These are phyloP conservation scores for Piper longum DNA, from an alignment of 164 flowering plant genomes.

Conservation along the genomic window DNA sequence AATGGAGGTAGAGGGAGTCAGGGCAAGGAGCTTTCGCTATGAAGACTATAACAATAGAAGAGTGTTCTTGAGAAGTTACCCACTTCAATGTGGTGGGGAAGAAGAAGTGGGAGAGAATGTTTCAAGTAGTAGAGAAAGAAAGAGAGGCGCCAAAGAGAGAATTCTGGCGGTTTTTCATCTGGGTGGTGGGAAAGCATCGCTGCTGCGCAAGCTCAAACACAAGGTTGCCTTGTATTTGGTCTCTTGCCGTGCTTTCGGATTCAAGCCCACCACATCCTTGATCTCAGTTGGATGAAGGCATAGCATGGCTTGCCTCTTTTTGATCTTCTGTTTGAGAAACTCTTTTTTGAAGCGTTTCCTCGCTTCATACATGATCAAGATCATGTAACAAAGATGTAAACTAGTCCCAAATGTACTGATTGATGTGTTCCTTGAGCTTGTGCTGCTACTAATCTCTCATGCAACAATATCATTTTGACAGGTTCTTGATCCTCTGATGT, in stretches of 20 bases:
- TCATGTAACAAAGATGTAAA: background rate
- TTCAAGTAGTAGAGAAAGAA: conserved; percentile 1
- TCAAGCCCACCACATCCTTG: conserved; percentile 18
- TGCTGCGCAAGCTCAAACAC: conserved; percentile 25
- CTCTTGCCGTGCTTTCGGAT: conserved; percentile 24
- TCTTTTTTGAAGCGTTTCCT: background rate
- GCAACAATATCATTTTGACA: too few relatives aligned
- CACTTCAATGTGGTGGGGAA: conserved; percentile 30
- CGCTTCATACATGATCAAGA: background rate
- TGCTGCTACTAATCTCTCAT: background rate
- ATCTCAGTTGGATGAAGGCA: background rate
- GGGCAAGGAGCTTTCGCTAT: conserved; percentile 24
- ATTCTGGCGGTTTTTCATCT: conserved; percentile 20
- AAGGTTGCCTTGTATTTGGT: conserved; percentile 24
- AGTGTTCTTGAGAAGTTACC: conserved; percentile 43
- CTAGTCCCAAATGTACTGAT: background rate
- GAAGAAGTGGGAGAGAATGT: conserved; percentile 7
- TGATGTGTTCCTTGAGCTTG: background rate
- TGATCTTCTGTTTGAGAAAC: background rate
- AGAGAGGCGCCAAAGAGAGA: conserved; percentile 16
- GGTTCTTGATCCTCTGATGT: too few relatives aligned
- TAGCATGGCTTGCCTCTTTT: background rate
- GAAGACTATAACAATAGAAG: conserved; percentile 36
- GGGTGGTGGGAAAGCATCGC: conserved; percentile 21
- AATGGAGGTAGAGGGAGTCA: conserved; percentile 12